Evolutionary conservation across 345 rosid genomes (phyloP).

Genomic region (Acer negundo): DNA sequence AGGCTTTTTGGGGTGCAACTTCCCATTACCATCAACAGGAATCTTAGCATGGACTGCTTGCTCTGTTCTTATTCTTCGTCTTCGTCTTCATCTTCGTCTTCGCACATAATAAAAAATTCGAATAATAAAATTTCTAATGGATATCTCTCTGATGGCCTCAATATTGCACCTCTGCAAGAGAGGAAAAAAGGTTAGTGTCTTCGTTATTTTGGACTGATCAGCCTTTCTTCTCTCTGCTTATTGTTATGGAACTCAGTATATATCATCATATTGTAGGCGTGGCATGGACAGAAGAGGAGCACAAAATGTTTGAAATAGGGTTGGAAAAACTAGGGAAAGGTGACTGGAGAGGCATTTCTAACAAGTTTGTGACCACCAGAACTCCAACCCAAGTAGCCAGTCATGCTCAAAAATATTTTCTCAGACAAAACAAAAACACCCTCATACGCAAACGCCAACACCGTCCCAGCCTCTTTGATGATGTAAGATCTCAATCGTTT

Average conservation of each 20-base stretch:
- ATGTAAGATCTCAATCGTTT: no score
- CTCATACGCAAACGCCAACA: slow-evolving; percentile 24
- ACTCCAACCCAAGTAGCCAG: slow-evolving; percentile 46
- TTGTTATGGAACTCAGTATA: no score
- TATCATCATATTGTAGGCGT: slow-evolving; percentile 20
- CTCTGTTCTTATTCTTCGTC: background rate
- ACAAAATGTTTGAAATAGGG: slow-evolving; percentile 29
- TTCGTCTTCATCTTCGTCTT: background rate
- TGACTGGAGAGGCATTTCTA: slow-evolving; percentile 44
- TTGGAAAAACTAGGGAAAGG: slow-evolving; percentile 40
- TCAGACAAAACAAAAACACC: slow-evolving; percentile 19
- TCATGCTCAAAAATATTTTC: slow-evolving; percentile 44
- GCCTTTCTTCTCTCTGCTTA: background rate
- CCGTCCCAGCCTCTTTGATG: slow-evolving; percentile 39
- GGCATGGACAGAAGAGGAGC: slow-evolving; percentile 44
- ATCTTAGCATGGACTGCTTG: slow-evolving; percentile 26
- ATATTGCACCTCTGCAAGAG: slow-evolving; percentile 14
- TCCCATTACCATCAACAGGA: slow-evolving; percentile 17
- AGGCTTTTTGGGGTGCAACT: slow-evolving; percentile 32
- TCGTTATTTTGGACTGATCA: background rate
- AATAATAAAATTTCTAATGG: slow-evolving; percentile 14
- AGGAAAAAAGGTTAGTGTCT: slow-evolving; percentile 30
- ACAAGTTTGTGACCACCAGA: slow-evolving; percentile 36
- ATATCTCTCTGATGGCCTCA: slow-evolving; percentile 27
- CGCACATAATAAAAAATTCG: background rate